Evolutionary conservation across 2,329 filamentous ascomycete genomes (phyloP), one percentile per base, ranked within the genome.

Genomic region (Alternaria angustiovoidea): DNA sequence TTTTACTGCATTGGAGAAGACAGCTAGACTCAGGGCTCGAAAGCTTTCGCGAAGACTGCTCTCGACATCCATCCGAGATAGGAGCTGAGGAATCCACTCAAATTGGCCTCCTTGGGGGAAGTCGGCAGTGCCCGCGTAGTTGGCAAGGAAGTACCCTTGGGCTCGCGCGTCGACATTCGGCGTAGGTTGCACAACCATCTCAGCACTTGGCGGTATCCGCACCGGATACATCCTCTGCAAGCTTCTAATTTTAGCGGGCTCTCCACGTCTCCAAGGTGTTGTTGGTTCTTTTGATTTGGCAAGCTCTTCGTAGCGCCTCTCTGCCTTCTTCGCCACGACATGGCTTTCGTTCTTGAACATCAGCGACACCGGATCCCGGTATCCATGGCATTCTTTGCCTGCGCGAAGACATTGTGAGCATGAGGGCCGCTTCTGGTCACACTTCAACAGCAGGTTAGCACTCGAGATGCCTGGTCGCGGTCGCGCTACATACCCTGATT

Each of bases 341-440:
- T 67, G 64, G 58, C 66, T 74, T 57, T 74, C 72, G 39, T 75
- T 70, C 46, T 66, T 72, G 59, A 75, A 75, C 66, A 74, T 72
- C 68, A 76, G 69, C 7, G 69, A 62, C 49, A 74, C 48, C 9
- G 67, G 62, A 44, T 76, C 71, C 14, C 75, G 68, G 47, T 77
- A 77, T 8, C 75, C 75, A 59, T 72, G 61, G 49, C 75, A 76
- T 28, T 66, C 62, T 39, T 67, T 72, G 20, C 64, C 60, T 11
- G 65, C 63, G 28, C 73, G 68, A 14, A 74, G 61, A 46, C 75
- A 77, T 68, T 76, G 74, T 6, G 68, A 65, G 54, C 75, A 77
- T 11, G 73, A 72, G 30, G 73, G 75, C 24, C 72, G 68, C 52
- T 73, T 72, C 42, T 70, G 70, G 46, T 77, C 75, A 55, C 75